Conservation (phyloP, 1,284 basidiomycete genomes). For the Trichosporon inkin region DNA sequence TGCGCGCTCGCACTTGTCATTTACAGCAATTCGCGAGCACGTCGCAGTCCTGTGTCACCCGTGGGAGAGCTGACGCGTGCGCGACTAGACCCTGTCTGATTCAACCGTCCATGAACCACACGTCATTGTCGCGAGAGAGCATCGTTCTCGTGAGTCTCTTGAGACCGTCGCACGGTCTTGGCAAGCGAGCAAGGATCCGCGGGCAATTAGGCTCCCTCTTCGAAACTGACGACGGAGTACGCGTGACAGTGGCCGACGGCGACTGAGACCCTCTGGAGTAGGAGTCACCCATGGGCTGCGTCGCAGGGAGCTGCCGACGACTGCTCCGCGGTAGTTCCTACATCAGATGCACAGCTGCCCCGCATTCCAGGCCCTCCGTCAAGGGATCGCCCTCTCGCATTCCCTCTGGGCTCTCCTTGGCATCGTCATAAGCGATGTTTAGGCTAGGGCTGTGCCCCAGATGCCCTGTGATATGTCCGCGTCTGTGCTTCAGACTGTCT, state of each 20-base stretch:
- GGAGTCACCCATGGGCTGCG: too few species aligned
- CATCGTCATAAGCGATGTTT: not conserved
- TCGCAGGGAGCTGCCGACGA: too few species aligned
- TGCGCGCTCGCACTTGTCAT: not conserved
- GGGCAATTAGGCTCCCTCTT: too few species aligned
- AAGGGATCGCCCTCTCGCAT: too few species aligned
- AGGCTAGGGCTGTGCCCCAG: not conserved
- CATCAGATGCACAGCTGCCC: not conserved
- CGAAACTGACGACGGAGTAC: too few species aligned
- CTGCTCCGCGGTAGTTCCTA: too few species aligned
- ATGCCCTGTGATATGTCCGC: not conserved
- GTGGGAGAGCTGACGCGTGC: constrained; percentile 6
- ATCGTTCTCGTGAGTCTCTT: too few species aligned
- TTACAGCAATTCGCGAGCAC: not conserved
- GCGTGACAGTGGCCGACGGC: too few species aligned
- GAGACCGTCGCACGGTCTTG: too few species aligned
- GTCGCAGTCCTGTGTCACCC: not conserved
- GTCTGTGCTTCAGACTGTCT: too few species aligned
- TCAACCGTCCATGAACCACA: not conserved
- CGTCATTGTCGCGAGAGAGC: not conserved
- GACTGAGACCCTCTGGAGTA: too few species aligned
- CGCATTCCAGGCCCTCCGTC: not conserved
- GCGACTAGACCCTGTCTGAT: not conserved
- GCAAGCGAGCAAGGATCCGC: too few species aligned
- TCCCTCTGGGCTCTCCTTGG: not conserved